These are phyloP conservation scores for Aureobasidium uvarum DNA, from an alignment of 2,329 filamentous ascomycete species.

Conservation along the genomic window DNA sequence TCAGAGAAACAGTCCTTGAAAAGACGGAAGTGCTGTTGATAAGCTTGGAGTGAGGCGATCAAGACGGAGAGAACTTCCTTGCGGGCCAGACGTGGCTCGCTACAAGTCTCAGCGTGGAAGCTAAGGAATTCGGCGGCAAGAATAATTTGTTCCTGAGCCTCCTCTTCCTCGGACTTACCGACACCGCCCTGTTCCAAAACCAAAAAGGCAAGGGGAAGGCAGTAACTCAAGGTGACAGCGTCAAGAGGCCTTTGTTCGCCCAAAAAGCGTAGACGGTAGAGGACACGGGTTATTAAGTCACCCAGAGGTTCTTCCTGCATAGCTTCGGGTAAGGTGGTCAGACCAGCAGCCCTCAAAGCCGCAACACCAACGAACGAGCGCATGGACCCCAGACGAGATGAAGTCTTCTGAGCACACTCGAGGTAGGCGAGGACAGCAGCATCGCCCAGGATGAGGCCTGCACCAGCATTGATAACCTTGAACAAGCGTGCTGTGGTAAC, in stretches of 20 bases:
- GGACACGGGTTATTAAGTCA: conserved; percentile 74
- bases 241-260: conserved; percentile 95
- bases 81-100: conserved; percentile 72
- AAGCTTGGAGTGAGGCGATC: conserved; percentile 79
- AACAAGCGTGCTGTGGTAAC: conserved; percentile 72
- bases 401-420: conserved; percentile 71
- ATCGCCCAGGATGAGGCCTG: conserved; percentile 77
- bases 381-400: conserved; percentile 70
- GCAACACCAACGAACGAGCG: conserved; percentile 84
- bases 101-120: conserved; percentile 80
- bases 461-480: conserved; percentile 73
- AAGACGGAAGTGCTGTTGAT: conserved; percentile 90
- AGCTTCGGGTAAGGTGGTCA: conserved; percentile 68
- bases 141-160: conserved; percentile 84
- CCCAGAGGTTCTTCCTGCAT: conserved; percentile 78
- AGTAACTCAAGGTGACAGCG: conserved; percentile 79
- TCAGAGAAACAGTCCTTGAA: conserved; percentile 91
- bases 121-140: conserved; percentile 84
- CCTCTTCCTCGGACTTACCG: conserved; percentile 64
- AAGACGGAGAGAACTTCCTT: conserved; percentile 68
- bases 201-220: conserved; percentile 75
- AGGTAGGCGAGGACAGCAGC: conserved; percentile 75
- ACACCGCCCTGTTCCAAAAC: conserved; percentile 79
- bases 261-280: conserved; percentile 87
- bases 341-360: conserved; percentile 74